Evolutionary conservation across 1,284 basidiomycete species (phyloP).

Genomic region (Trametes versicolor): DNA sequence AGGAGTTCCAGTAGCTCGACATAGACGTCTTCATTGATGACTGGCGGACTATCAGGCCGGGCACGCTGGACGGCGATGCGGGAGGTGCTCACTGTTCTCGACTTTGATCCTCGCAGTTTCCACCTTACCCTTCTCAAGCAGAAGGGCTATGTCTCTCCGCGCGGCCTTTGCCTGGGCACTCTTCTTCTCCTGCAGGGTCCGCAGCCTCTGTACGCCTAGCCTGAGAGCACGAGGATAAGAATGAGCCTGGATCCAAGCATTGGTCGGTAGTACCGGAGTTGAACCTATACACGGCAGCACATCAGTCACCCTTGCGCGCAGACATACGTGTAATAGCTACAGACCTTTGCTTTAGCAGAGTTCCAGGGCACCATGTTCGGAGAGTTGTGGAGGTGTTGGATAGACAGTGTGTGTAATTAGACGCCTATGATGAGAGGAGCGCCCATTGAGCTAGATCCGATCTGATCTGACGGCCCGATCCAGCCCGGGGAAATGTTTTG

Average conservation of each 20-base stretch:
- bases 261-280: slow-evolving; percentile 62
- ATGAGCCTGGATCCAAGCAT: slow-evolving; percentile 34
- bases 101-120: slow-evolving; percentile 89
- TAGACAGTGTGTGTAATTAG: not conserved
- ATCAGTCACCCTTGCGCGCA: not conserved
- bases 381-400: slow-evolving; percentile 2
- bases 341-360: slow-evolving; percentile 76
- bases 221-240: slow-evolving; percentile 51
- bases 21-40: slow-evolving; percentile 89
- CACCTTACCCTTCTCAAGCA: slow-evolving; percentile 81
- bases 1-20: slow-evolving; percentile 91
- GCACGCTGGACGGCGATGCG: slow-evolving; percentile 2
- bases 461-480: slow-evolving; percentile 16
- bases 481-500: not conserved
- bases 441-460: slow-evolving; percentile 14
- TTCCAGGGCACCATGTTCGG: slow-evolving; percentile 70
- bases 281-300: slow-evolving; percentile 55
- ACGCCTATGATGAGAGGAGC: not conserved
- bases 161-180: slow-evolving; percentile 89
- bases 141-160: slow-evolving; percentile 80
- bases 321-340: slow-evolving; percentile 7
- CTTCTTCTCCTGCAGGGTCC: slow-evolving; percentile 94
- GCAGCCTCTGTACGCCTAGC: slow-evolving; percentile 90
- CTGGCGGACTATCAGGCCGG: slow-evolving; percentile 45
- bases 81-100: slow-evolving; percentile 69